These are phyloP conservation scores for Arachis stenosperma DNA, from an alignment of 306 rosid genomes.

Conservation along the genomic window DNA sequence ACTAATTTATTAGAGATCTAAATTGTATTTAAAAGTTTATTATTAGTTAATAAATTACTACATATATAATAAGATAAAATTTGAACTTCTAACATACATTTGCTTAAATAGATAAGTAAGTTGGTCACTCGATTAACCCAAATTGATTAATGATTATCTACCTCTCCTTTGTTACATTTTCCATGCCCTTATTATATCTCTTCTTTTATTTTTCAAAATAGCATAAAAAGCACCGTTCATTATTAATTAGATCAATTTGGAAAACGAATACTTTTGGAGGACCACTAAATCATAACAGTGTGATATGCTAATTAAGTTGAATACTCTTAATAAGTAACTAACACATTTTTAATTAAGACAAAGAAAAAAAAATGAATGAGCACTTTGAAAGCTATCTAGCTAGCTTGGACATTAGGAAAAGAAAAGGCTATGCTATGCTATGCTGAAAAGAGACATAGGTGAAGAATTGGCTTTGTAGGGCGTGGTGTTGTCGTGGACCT, in stretches of 20 bases:
- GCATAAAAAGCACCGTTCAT: slow-evolving; percentile 23
- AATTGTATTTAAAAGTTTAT: too few relatives aligned
- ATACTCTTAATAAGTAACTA: slow-evolving; percentile 42
- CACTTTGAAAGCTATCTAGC: slow-evolving; percentile 42
- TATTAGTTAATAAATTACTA: too few relatives aligned
- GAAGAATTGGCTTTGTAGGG: slow-evolving; percentile 56
- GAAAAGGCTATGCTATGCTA: slow-evolving; percentile 66
- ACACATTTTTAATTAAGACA: slow-evolving; percentile 35
- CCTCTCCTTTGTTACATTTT: slow-evolving; percentile 32
- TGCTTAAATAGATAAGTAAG: too few relatives aligned
- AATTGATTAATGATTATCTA: not conserved
- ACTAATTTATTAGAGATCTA: too few relatives aligned
- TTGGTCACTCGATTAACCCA: too few relatives aligned
- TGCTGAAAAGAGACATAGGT: slow-evolving; percentile 54
- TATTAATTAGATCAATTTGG: slow-evolving; percentile 34
- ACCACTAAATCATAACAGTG: slow-evolving; percentile 81
- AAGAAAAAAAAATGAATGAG: not conserved
- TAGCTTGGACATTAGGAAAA: slow-evolving; percentile 61
- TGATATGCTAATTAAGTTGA: slow-evolving; percentile 68
- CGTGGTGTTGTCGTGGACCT: slow-evolving; percentile 45
- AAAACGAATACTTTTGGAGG: slow-evolving; percentile 46
- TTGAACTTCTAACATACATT: too few relatives aligned
- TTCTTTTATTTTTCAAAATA: slow-evolving; percentile 42
- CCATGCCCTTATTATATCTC: slow-evolving; percentile 6
- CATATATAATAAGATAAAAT: too few relatives aligned